Evolutionary conservation across 768 basidiomycete species (phyloP).

Genomic region (Collybia mongolica): DNA sequence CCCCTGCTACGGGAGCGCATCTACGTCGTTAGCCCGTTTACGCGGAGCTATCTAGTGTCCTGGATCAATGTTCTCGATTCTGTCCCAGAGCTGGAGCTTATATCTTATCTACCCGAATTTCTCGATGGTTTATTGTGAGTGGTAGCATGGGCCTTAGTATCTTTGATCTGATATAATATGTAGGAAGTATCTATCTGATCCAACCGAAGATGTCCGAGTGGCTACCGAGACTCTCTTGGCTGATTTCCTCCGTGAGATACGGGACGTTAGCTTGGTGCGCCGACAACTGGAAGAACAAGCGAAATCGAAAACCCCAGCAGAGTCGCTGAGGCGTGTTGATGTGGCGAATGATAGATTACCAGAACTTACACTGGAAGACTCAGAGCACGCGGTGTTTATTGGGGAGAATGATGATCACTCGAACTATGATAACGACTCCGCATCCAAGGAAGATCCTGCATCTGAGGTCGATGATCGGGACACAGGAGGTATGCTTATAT

Average conservation of each 20-base stretch:
- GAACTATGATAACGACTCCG: slow-evolving; percentile 38
- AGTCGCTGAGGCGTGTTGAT: slow-evolving; percentile 42
- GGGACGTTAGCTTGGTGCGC: slow-evolving; percentile 77
- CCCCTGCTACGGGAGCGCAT: slow-evolving; percentile 92
- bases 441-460: slow-evolving; percentile 39
- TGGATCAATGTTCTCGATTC: slow-evolving; percentile 97
- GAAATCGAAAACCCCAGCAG: slow-evolving; percentile 40
- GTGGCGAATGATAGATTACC: slow-evolving; percentile 49
- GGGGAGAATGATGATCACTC: slow-evolving; percentile 46
- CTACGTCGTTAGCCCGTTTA: slow-evolving; percentile 93
- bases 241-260: slow-evolving; percentile 89
- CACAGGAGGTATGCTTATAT: slow-evolving; percentile 52
- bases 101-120: slow-evolving; percentile 93
- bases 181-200: slow-evolving; percentile 95
- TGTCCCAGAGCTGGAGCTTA: slow-evolving; percentile 93
- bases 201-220: slow-evolving; percentile 88
- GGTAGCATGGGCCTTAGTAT: neutral
- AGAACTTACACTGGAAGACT: slow-evolving; percentile 55
- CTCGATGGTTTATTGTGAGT: slow-evolving; percentile 89
- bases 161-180: slow-evolving; percentile 5
- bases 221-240: slow-evolving; percentile 88
- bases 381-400: slow-evolving; percentile 59
- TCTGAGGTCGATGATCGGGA: slow-evolving; percentile 56
- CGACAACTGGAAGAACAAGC: slow-evolving; percentile 58
- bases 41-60: slow-evolving; percentile 92